Percentiles rank a stretch among this genome's conserved stretches.
Conservation (phyloP, 2,329 filamentous ascomycete genomes). For the Nectriaceae sp. region DNA sequence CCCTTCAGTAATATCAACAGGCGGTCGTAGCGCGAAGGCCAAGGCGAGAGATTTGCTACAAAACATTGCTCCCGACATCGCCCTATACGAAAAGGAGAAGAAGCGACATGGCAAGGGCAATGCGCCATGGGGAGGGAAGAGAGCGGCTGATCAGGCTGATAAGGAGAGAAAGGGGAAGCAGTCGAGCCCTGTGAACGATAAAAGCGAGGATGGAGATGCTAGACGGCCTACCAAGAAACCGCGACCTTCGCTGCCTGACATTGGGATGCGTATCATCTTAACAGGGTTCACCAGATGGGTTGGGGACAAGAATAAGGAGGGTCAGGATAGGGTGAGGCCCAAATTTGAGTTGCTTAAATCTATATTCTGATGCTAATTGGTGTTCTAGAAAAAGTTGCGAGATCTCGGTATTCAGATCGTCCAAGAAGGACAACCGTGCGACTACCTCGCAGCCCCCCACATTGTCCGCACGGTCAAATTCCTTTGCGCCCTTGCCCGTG, state of each 20-base stretch:
- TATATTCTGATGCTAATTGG: slow-evolving; percentile 18
- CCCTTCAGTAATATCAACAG: slow-evolving; percentile 65
- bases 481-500: slow-evolving; percentile 80
- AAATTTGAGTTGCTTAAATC: slow-evolving; percentile 1
- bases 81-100: slow-evolving; percentile 88
- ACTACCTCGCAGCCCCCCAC: slow-evolving; percentile 83
- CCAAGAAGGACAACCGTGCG: slow-evolving; percentile 73
- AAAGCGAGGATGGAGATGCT: slow-evolving; percentile 43
- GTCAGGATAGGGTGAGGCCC: slow-evolving; percentile 72
- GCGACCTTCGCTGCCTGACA: slow-evolving; percentile 60
- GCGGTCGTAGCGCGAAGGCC: slow-evolving; percentile 84
- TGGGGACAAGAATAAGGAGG: slow-evolving; percentile 70
- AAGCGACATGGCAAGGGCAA: slow-evolving; percentile 64
- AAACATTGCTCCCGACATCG: slow-evolving; percentile 79
- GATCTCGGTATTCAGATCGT: slow-evolving; percentile 81
- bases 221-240: slow-evolving; percentile 61
- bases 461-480: slow-evolving; percentile 94
- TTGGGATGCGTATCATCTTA: slow-evolving; percentile 75
- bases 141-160: slow-evolving; percentile 60
- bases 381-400: slow-evolving; percentile 71
- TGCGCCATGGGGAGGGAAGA: slow-evolving; percentile 62
- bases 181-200: slow-evolving; percentile 46
- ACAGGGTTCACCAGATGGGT: slow-evolving; percentile 87
- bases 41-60: slow-evolving; percentile 79
- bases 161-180: slow-evolving; percentile 51